Percentiles rank a stretch among this genome's conserved stretches.
Evolutionary conservation across 306 rosid species (phyloP).

Genomic region (Quercus parvula): DNA sequence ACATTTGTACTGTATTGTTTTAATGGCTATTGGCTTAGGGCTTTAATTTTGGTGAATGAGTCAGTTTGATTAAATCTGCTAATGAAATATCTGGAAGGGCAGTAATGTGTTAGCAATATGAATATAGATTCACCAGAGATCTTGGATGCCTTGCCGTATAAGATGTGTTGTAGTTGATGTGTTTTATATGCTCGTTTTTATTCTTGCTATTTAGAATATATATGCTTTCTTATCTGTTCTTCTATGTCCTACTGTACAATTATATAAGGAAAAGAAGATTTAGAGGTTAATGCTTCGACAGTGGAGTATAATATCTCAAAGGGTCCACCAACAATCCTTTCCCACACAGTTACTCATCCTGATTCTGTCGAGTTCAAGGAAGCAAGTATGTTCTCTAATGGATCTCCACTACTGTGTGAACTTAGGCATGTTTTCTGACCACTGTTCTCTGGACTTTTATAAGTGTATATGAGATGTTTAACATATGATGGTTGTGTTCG

Average conservation of each 20-base stretch:
- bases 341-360: slow-evolving; percentile 27
- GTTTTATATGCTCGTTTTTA: slow-evolving; percentile 5
- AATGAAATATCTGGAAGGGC: slow-evolving; percentile 3
- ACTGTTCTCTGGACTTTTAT: slow-evolving; percentile 1
- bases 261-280: slow-evolving; percentile 38
- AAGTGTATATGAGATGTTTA: slow-evolving; percentile 19
- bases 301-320: slow-evolving; percentile 23
- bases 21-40: not conserved
- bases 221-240: not conserved
- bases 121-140: not conserved
- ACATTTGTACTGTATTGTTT: not conserved
- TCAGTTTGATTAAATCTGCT: not conserved
- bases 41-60: not conserved
- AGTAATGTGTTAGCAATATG: not conserved
- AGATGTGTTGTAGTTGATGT: slow-evolving; percentile 2
- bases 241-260: not conserved
- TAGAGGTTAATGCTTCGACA: slow-evolving; percentile 29
- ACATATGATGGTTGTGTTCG: slow-evolving; percentile 28
- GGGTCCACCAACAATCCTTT: slow-evolving; percentile 33
- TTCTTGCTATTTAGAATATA: slow-evolving; percentile 16
- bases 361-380: slow-evolving; percentile 42
- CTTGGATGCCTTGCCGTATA: slow-evolving; percentile 7
- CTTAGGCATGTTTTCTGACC: not conserved
- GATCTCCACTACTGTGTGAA: slow-evolving; percentile 20
- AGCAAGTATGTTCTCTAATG: slow-evolving; percentile 52